Evolutionary conservation across 192 early-diverging fungal genomes (phyloP), one percentile per base, ranked within the genome.

Genomic region (Backusella tuberculispora): DNA sequence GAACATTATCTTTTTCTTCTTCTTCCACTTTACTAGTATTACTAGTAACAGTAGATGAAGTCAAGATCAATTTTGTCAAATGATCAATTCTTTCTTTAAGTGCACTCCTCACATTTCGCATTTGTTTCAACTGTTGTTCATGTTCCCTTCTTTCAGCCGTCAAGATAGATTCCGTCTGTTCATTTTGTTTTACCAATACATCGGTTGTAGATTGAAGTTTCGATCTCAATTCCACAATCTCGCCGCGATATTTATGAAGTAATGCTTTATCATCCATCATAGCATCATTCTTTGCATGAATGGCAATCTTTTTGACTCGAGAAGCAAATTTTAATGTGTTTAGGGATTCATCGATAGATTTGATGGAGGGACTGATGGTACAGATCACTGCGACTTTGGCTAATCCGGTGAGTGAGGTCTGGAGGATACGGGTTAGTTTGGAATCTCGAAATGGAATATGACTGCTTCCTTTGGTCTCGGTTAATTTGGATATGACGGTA

Each of bases 401-500:
- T 76, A 94, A 95, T 42, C 98, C 98, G 7, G 92, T 92, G 6
- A 99, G 85, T 0, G 98, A 96, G 6, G 93, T 87, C 78, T 98
- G 96, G 21, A 99, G 78, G 21, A 99, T 95, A 21, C 98, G 86
- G 2, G 98, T 99, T 48, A 99, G 80, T 74, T 98, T 98, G 0
- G 97, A 98, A 77, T 99, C 98, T 44, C 98, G 93, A 82, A 93
- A 99, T 1, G 98, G 98, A 63, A 99, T 94, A 82, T 98, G 97
- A 3, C 87, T 88, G 26, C n/a, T 74, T 69, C 83, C 85, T 82
- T 74, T 80, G 42, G 85, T 85, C 47, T 95, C 94, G 1, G 97
- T 95, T 26, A 99, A 77, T 71, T 95, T 93, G 0, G 90, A 90
- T 78, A 99, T 99, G 56, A 99, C 97, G 0, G 92, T 97, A 53